Conservation (phyloP, 805 yeast species). For the Kazachstania psychrophila region DNA sequence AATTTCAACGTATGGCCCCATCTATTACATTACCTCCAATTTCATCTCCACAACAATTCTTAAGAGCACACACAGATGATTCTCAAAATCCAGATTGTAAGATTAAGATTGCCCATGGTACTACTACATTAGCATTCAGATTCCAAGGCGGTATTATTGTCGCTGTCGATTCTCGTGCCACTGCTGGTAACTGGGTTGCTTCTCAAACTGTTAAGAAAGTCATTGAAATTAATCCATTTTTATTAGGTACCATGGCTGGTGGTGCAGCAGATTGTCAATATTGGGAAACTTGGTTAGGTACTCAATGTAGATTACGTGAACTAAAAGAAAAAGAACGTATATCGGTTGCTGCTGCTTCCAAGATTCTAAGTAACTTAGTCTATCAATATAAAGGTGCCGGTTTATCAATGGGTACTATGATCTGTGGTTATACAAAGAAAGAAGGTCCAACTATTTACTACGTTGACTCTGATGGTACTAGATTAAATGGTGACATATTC, state of each 20-base stretch:
- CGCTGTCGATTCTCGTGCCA: conserved; percentile 96
- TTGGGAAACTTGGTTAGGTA: conserved; percentile 98
- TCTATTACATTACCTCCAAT: conserved; percentile 69
- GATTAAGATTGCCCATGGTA: conserved; percentile 96
- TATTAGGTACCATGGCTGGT: conserved; percentile 98
- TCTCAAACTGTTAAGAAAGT: conserved; percentile 97
- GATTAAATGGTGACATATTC: conserved; percentile 88
- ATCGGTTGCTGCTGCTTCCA: conserved; percentile 93
- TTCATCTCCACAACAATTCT: conserved; percentile 80
- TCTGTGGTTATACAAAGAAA: conserved; percentile 91
- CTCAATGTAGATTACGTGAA: conserved; percentile 93
- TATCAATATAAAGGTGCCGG: conserved; percentile 96
- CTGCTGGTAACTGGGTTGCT: conserved; percentile 97
- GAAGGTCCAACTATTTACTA: conserved; percentile 94
- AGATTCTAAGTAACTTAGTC: conserved; percentile 81
- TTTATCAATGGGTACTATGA: conserved; percentile 98
- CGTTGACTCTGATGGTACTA: conserved; percentile 94
- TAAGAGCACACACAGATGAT: conserved; percentile 98
- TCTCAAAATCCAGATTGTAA: conserved; percentile 85
- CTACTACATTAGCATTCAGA: conserved; percentile 95
- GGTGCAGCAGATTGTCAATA: conserved; percentile 99
- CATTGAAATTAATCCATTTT: conserved; percentile 88
- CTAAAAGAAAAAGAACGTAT: conserved; percentile 90
- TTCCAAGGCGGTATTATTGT: conserved; percentile 92
- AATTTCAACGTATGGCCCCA: conserved; percentile 39